A percentile compares a stretch with the other conserved stretches of the same genome.
phyloP scores from a whole-genome alignment of 371 early-diverging fungal genomes.

The Batrachochytrium dendrobatidis region DNA sequence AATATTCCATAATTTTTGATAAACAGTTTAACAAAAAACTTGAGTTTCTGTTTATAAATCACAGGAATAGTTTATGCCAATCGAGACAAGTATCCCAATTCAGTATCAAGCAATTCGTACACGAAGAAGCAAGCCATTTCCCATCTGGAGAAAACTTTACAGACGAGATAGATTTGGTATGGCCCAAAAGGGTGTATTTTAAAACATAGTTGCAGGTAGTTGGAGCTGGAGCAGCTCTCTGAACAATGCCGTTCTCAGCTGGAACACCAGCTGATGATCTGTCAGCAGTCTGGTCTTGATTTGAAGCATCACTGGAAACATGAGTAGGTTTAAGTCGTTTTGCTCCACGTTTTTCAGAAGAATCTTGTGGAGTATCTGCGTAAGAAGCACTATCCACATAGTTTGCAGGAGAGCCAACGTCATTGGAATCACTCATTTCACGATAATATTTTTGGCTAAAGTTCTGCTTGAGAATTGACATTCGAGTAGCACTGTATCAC shows the following conservation, averaged over 20 bases:
- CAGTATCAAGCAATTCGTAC: constrained; percentile 48
- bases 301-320: too few species aligned
- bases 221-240: background rate
- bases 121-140: constrained; percentile 88
- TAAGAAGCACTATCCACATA: too few species aligned
- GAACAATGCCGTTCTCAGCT: constrained; percentile 1
- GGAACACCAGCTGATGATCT: background rate
- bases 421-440: too few species aligned
- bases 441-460: too few species aligned
- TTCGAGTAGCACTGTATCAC: too few species aligned
- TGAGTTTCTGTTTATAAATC: constrained; percentile 3
- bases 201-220: constrained; percentile 62
- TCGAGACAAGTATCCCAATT: background rate
- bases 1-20: too few species aligned
- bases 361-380: too few species aligned
- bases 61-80: background rate
- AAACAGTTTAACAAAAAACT: too few species aligned
- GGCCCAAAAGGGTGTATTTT: constrained; percentile 84
- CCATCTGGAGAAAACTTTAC: constrained; percentile 98
- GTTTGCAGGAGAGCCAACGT: too few species aligned
- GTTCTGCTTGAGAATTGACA: too few species aligned
- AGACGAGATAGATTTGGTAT: constrained; percentile 88
- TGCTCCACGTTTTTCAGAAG: too few species aligned
- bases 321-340: too few species aligned
- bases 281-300: background rate